These are phyloP conservation scores for Alternaria viburni DNA, from an alignment of 2,329 filamentous ascomycete genomes.

Conservation along the genomic window DNA sequence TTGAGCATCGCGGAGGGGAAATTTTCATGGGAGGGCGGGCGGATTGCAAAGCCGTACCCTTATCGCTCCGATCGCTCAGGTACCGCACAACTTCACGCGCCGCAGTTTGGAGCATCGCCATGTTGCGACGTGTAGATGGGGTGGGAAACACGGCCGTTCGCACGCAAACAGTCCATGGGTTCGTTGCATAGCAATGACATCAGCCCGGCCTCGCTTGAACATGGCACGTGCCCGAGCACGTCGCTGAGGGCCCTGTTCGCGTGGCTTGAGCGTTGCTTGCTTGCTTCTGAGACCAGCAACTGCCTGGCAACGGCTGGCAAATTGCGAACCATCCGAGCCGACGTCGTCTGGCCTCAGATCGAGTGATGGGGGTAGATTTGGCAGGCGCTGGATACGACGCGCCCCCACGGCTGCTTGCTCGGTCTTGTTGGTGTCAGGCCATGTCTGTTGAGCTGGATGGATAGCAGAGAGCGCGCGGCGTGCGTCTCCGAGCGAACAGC, in stretches of 20 bases:
- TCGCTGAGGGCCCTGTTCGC: conserved; percentile 3
- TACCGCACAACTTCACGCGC: conserved; percentile 10
- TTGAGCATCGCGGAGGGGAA: conserved; percentile 25
- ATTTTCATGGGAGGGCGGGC: conserved; percentile 27
- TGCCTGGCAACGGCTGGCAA: conserved; percentile 26
- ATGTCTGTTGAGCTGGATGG: conserved; percentile 4
- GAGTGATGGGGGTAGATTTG: neutral
- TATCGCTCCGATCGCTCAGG: conserved; percentile 30
- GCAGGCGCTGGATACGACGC: neutral
- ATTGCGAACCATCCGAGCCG: conserved; percentile 15
- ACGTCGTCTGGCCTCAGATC: conserved; percentile 9
- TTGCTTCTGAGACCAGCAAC: conserved; percentile 15
- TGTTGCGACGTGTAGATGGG: neutral
- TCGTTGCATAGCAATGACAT: conserved; percentile 20
- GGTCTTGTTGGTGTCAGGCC: conserved; percentile 12
- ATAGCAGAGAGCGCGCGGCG: conserved; percentile 6
- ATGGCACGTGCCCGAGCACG: conserved; percentile 13
- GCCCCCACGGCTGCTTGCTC: conserved; percentile 8
- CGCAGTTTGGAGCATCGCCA: neutral
- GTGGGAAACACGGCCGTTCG: conserved; percentile 4
- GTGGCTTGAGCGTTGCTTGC: conserved; percentile 22
- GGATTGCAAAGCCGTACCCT: conserved; percentile 16
- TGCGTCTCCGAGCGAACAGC: conserved; percentile 13
- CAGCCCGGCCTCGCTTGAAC: conserved; percentile 14
- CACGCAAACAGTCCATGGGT: conserved; percentile 7